Evolutionary conservation across 345 rosid species (phyloP), one percentile per base, ranked within the genome.

Genomic region (Eucalyptus virginea): DNA sequence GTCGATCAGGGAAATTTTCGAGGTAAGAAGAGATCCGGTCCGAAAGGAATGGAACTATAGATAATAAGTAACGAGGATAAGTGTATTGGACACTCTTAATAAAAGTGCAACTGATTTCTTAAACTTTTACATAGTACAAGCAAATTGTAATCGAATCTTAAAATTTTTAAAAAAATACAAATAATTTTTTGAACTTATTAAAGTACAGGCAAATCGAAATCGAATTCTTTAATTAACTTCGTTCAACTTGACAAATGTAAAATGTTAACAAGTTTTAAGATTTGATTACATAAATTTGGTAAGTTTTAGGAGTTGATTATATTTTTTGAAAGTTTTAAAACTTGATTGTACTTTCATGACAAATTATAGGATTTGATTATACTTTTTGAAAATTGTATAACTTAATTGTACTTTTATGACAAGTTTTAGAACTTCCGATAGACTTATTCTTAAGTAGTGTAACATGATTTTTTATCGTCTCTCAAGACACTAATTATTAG

Each of bases 341-440:
- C 1, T 24, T 9, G 0, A 56, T 56, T 56, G 1, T 21, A 56
- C 0, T 19, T 52, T 52, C 2, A 0, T 52, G 0, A 19, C 0
- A 52, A 1, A 0, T 19, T 52, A 2, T 52, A 52, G 0, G 0
- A 2, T 2, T 51, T 18, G 9, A 51, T 51, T 18, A 0, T 16
- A 19, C 19, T 56, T 56, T 24, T 56, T 10, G 1, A 24, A 56
- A 56, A 1, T 24, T 24, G 3, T 56, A 24, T 24, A 56, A 24
- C 0, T 0, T 11, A 56, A 23, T 23, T 5, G 1, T 56, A 24
- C 1, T 56, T 56, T 56, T 56, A 10, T 56, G 0, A 56, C 1
- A 23, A 56, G 3, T 56, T 56, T 56, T 56, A 56, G 0, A 11
- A 24, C 12, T 56, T 23, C 0, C 1, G 1, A 23, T 56, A 56